phyloP scores from a whole-genome alignment of 441 rosid genomes.

The Mallotus repandus region DNA sequence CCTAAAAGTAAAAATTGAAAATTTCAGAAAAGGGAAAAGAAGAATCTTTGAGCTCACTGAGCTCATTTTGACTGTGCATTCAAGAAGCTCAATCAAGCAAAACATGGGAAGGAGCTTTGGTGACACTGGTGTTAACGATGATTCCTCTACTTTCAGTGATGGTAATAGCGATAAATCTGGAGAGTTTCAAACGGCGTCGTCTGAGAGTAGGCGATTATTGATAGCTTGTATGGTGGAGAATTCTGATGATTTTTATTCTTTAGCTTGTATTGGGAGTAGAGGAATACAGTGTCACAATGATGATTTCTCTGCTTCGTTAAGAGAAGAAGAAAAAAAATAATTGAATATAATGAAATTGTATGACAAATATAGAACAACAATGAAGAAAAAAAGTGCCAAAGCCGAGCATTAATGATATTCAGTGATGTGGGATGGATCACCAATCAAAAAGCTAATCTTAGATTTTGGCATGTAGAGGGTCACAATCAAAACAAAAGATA shows the following conservation, averaged over 20 bases:
- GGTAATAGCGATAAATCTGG: constrained; percentile 95
- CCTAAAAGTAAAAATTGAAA: too few species aligned
- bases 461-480: constrained; percentile 20
- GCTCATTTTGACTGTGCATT: too few species aligned
- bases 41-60: too few species aligned
- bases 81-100: too few species aligned
- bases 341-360: constrained; percentile 1
- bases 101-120: constrained; percentile 46
- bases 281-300: too few species aligned
- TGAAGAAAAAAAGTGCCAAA: neutral
- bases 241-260: constrained; percentile 71
- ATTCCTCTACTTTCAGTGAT: constrained; percentile 82
- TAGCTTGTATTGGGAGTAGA: constrained; percentile 67
- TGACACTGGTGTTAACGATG: constrained; percentile 40
- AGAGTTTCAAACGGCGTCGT: constrained; percentile 62
- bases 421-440: neutral
- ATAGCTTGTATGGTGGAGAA: constrained; percentile 68
- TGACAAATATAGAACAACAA: constrained; percentile 8
- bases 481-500: neutral
- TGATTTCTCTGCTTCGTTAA: too few species aligned
- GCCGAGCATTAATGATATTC: neutral
- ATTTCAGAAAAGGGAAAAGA: too few species aligned
- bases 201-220: constrained; percentile 57
- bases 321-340: neutral
- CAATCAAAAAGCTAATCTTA: constrained; percentile 17